Evolutionary conservation across 1,139 yeast species (phyloP).

Genomic region (Geotrichum australiense): DNA sequence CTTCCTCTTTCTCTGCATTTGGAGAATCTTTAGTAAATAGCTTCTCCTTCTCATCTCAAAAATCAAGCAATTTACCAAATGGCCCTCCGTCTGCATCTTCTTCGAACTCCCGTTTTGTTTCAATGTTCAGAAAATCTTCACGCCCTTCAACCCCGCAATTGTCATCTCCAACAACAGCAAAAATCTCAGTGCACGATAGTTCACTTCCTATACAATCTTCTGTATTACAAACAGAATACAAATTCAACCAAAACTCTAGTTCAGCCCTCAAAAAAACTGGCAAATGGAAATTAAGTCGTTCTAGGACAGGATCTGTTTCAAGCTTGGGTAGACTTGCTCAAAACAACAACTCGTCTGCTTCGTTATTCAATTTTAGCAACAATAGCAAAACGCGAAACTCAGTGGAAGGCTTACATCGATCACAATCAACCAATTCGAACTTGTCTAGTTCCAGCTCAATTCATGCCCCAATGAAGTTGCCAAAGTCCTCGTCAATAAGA

Average conservation of each 20-base stretch:
- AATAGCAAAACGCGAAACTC: conserved; percentile 6
- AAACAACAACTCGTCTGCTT: conserved; percentile 11
- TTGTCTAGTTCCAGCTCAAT: conserved; percentile 3
- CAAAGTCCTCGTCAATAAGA: conserved; percentile 12
- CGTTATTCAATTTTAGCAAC: conserved; percentile 7
- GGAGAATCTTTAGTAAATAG: conserved; percentile 7
- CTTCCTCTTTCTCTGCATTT: neutral
- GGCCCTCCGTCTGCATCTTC: neutral
- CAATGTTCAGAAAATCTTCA: conserved; percentile 9
- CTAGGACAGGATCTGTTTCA: conserved; percentile 12
- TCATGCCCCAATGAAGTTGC: conserved; percentile 4
- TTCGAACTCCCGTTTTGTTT: conserved; percentile 7
- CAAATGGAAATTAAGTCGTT: conserved; percentile 8
- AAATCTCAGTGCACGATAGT: neutral
- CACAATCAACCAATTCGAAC: conserved; percentile 3
- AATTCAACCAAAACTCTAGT: neutral
- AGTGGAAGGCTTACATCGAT: conserved; percentile 8
- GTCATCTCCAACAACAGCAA: no score
- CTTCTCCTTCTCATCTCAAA: conserved; percentile 3
- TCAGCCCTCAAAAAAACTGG: conserved; percentile 4
- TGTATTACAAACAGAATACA: neutral
- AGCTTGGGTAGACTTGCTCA: conserved; percentile 5
- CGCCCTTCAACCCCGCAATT: conserved; percentile 11
- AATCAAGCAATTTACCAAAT: neutral
- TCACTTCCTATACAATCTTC: no score